A percentile compares a stretch with the other conserved stretches of the same genome.
These are phyloP conservation scores for Colletotrichum lindemuthianum DNA, from an alignment of 2,329 filamentous ascomycete genomes.

Conservation along the genomic window DNA sequence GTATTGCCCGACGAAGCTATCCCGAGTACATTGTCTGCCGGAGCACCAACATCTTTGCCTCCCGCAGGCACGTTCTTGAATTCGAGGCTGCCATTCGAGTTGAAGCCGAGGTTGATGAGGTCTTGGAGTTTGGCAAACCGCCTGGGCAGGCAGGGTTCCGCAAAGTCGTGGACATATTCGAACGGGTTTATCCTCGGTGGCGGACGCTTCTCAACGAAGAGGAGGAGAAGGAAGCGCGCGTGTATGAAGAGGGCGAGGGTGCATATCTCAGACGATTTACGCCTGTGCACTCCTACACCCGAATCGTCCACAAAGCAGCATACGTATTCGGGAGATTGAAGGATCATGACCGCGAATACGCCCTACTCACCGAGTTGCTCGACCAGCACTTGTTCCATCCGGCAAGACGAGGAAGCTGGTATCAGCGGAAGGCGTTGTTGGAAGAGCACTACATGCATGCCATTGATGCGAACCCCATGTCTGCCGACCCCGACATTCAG, in stretches of 20 bases:
- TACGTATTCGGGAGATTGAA: constrained; percentile 85
- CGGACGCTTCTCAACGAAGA: constrained; percentile 76
- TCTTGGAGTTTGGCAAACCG: constrained; percentile 82
- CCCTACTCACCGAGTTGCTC: constrained; percentile 78
- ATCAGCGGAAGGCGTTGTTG: constrained; percentile 91
- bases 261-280: constrained; percentile 90
- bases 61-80: constrained; percentile 79
- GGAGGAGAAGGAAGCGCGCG: constrained; percentile 76
- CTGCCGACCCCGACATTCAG: constrained; percentile 58
- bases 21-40: constrained; percentile 90
- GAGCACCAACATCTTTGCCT: constrained; percentile 87
- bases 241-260: constrained; percentile 86
- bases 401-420: constrained; percentile 88
- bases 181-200: constrained; percentile 85
- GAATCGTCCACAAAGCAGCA: constrained; percentile 89
- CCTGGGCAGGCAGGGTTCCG: constrained; percentile 73
- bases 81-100: constrained; percentile 88
- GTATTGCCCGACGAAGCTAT: constrained; percentile 88
- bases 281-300: constrained; percentile 91
- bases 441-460: constrained; percentile 95
- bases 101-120: constrained; percentile 82
- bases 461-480: constrained; percentile 56
- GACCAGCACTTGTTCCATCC: constrained; percentile 85
- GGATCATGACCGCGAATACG: constrained; percentile 79
- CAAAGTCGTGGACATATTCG: constrained; percentile 76